Percentiles rank a stretch among this genome's conserved stretches.
These are phyloP conservation scores for Zymoseptoria brevis DNA, from an alignment of 2,329 filamentous ascomycete species.

Conservation along the genomic window DNA sequence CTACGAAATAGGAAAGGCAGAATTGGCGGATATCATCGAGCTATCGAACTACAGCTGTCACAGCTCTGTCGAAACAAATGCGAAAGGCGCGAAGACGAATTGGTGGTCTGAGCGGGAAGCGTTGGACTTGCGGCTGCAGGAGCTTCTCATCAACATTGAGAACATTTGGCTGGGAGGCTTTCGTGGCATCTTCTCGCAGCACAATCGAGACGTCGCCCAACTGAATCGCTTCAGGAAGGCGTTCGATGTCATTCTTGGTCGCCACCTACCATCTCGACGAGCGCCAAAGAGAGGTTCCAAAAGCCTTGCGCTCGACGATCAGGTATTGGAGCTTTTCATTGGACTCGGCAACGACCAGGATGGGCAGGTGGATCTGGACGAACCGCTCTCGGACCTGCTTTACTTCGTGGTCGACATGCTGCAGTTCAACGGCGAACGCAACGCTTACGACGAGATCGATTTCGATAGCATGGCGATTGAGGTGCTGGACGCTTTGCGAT, in stretches of 20 bases:
- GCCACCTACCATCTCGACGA: conserved; percentile 75
- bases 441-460: conserved; percentile 96
- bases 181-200: conserved; percentile 81
- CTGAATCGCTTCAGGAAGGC: conserved; percentile 68
- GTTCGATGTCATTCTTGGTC: conserved; percentile 72
- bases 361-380: conserved; percentile 68
- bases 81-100: conserved; percentile 65
- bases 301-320: conserved; percentile 49
- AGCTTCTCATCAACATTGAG: conserved; percentile 77
- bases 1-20: conserved; percentile 69
- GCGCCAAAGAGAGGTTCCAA: conserved; percentile 46
- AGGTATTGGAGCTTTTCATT: conserved; percentile 80
- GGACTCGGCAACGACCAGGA: conserved; percentile 67
- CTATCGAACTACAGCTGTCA: conserved; percentile 80
- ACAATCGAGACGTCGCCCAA: conserved; percentile 53
- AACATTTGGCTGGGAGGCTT: conserved; percentile 94
- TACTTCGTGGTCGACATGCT: conserved; percentile 96
- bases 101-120: conserved; percentile 87
- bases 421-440: conserved; percentile 91
- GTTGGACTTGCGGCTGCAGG: conserved; percentile 67
- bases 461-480: conserved; percentile 88
- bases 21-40: conserved; percentile 75
- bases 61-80: conserved; percentile 59
- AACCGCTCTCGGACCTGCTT: conserved; percentile 80
- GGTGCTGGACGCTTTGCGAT: conserved; percentile 71